phyloP scores from a whole-genome alignment of 2,329 filamentous ascomycete species.

The Cladophialophora exuberans region DNA sequence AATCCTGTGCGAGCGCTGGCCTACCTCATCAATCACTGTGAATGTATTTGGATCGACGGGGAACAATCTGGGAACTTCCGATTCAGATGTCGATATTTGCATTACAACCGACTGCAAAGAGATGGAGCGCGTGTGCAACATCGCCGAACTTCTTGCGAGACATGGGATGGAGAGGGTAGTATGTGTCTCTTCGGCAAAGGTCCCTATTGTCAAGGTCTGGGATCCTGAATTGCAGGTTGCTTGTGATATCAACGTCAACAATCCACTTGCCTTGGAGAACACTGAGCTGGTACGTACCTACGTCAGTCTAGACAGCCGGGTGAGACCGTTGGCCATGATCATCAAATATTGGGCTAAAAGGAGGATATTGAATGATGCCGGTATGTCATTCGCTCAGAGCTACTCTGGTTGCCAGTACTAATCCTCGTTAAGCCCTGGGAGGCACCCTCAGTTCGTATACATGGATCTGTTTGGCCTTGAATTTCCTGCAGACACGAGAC shows the following conservation, averaged over 20 bases:
- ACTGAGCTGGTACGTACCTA: slow-evolving; percentile 98
- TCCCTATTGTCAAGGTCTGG: slow-evolving; percentile 98
- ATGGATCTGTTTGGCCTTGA: slow-evolving; percentile 98
- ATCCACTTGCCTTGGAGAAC: slow-evolving; percentile 90
- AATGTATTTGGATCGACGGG: slow-evolving; percentile 98
- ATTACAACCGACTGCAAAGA: slow-evolving; percentile 90
- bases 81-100: slow-evolving; percentile 98
- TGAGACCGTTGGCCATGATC: slow-evolving; percentile 91
- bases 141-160: slow-evolving; percentile 82
- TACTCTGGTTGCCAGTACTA: slow-evolving; percentile 10
- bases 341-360: slow-evolving; percentile 96
- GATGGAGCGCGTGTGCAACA: slow-evolving; percentile 84
- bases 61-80: slow-evolving; percentile 89
- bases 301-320: slow-evolving; percentile 86
- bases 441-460: slow-evolving; percentile 97
- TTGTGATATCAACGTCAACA: slow-evolving; percentile 99
- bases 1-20: slow-evolving; percentile 89
- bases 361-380: slow-evolving; percentile 93
- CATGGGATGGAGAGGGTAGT: slow-evolving; percentile 97
- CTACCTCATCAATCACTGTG: slow-evolving; percentile 84
- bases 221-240: slow-evolving; percentile 87
- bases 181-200: slow-evolving; percentile 91
- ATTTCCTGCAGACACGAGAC: slow-evolving; percentile 85
- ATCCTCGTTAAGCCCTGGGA: slow-evolving; percentile 68
- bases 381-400: slow-evolving; percentile 58